A percentile compares a stretch with the other conserved stretches of the same genome.
These are phyloP conservation scores for Globisporangium nodosum DNA, from an alignment of 352 stramenopile species.

Conservation along the genomic window DNA sequence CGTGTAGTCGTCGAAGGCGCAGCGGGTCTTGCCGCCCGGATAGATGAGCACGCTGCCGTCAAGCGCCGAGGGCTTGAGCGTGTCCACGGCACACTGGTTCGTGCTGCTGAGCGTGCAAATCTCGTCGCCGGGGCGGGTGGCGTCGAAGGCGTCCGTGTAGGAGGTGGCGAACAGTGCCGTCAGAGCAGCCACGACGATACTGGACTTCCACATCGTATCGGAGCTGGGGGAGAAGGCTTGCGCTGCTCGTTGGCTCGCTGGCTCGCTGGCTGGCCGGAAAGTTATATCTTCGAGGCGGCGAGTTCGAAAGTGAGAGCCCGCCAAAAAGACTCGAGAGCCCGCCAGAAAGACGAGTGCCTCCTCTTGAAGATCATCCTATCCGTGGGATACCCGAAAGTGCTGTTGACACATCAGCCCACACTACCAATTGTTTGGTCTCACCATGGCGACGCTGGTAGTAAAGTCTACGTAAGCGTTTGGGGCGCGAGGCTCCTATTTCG, in stretches of 20 bases:
- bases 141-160: neutral
- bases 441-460: too few species aligned
- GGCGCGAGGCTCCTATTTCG: too few species aligned
- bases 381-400: too few species aligned
- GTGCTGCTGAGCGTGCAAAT: conserved; percentile 16
- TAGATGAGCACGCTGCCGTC: conserved; percentile 29
- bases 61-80: conserved; percentile 17
- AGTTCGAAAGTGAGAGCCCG: neutral
- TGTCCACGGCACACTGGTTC: conserved; percentile 23
- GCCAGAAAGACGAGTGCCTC: too few species aligned
- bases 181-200: neutral
- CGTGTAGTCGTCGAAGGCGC: conserved; percentile 17
- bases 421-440: too few species aligned
- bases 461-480: too few species aligned
- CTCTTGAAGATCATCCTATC: too few species aligned
- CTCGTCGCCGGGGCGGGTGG: conserved; percentile 17
- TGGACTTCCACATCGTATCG: conserved; percentile 9
- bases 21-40: conserved; percentile 18
- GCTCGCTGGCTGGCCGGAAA: neutral
- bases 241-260: neutral
- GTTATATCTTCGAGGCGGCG: neutral
- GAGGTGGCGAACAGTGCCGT: conserved; percentile 1
- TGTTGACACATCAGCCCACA: too few species aligned
- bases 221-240: neutral
- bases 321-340: too few species aligned